phyloP scores from a whole-genome alignment of 495 filamentous ascomycete species.

The Xylaria telfairii region DNA sequence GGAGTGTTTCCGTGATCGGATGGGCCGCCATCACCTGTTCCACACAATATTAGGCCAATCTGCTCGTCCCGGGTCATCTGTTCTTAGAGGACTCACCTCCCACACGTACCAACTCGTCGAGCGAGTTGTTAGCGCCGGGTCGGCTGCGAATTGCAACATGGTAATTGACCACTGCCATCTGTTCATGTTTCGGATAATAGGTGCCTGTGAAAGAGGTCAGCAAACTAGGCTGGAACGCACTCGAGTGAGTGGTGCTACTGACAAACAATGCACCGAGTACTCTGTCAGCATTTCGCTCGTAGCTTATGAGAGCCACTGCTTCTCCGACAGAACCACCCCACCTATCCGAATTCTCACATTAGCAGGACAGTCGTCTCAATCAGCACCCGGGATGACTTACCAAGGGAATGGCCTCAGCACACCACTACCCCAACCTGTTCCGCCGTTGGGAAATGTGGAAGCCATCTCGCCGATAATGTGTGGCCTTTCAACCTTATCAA shows the following conservation, averaged over 20 bases:
- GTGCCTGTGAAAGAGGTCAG: slow-evolving; percentile 34
- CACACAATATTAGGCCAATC: neutral
- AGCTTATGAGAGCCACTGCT: slow-evolving; percentile 70
- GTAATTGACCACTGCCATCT: slow-evolving; percentile 53
- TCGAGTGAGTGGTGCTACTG: neutral
- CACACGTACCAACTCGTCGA: slow-evolving; percentile 51
- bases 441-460: slow-evolving; percentile 57
- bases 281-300: slow-evolving; percentile 69
- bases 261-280: slow-evolving; percentile 49
- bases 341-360: slow-evolving; percentile 29
- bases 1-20: slow-evolving; percentile 62
- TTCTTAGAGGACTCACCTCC: slow-evolving; percentile 44
- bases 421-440: slow-evolving; percentile 50
- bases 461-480: slow-evolving; percentile 63
- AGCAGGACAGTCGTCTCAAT: slow-evolving; percentile 47
- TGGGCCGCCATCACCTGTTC: slow-evolving; percentile 57
- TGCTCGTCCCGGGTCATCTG: no score
- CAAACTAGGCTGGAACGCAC: neutral
- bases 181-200: slow-evolving; percentile 49
- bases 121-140: slow-evolving; percentile 51
- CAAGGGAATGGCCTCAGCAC: slow-evolving; percentile 45
- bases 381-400: slow-evolving; percentile 30
- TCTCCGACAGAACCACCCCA: slow-evolving; percentile 69
- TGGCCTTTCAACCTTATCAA: slow-evolving; percentile 52
- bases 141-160: slow-evolving; percentile 58